Conservation (phyloP, 139 green algal species). For the Spirogloea muscicola region DNA sequence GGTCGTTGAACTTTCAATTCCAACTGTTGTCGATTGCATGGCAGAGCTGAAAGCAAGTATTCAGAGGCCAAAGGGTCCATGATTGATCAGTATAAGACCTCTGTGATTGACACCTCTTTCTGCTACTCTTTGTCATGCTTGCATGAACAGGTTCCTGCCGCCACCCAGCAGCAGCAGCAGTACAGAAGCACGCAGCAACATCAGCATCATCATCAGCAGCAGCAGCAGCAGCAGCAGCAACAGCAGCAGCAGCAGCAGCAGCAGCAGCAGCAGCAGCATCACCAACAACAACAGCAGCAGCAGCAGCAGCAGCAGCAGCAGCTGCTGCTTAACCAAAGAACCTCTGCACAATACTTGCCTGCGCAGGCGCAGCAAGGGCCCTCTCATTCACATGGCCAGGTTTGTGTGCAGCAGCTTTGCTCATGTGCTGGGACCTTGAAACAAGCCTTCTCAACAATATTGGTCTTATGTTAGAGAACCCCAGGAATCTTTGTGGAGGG, state of each 20-base stretch:
- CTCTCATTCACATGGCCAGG: no score
- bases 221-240: slow-evolving; percentile 45
- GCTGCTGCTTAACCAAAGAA: no score
- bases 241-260: slow-evolving; percentile 35
- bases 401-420: no score
- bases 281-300: slow-evolving; percentile 30
- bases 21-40: background rate
- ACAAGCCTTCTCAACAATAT: no score
- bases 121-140: background rate
- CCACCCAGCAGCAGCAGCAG: slow-evolving; percentile 20
- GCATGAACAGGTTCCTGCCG: slow-evolving; percentile 24
- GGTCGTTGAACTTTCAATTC: background rate
- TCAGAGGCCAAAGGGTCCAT: no score
- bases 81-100: background rate
- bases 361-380: no score
- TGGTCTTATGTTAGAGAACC: no score
- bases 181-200: slow-evolving; percentile 7
- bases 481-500: no score
- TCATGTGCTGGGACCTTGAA: no score
- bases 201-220: slow-evolving; percentile 30
- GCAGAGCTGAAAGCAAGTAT: no score
- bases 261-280: slow-evolving; percentile 23
- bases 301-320: slow-evolving; percentile 33
- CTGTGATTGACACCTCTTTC: background rate
- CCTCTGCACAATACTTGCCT: no score